These are phyloP conservation scores for Aspergillus quadrilineatus DNA, from an alignment of 2,329 filamentous ascomycete genomes.

Conservation along the genomic window DNA sequence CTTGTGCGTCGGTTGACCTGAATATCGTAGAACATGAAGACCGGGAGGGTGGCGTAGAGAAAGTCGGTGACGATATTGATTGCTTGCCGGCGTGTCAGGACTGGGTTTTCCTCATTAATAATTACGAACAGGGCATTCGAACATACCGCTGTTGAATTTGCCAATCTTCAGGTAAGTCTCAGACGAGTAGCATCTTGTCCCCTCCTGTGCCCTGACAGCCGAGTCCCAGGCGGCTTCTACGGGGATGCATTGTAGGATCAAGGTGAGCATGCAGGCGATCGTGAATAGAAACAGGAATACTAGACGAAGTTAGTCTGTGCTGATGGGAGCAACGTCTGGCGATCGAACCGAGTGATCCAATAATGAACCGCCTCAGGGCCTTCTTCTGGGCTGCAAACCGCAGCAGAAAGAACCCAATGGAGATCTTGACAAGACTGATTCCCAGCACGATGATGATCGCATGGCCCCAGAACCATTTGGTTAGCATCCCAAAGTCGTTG, in stretches of 20 bases:
- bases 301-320: background rate
- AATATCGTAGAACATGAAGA: constrained; percentile 39
- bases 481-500: background rate
- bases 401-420: constrained; percentile 44
- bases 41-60: constrained; percentile 41
- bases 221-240: constrained; percentile 49
- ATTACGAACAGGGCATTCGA: no score
- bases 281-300: constrained; percentile 22
- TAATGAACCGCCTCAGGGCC: constrained; percentile 39
- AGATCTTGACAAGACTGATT: constrained; percentile 46
- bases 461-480: constrained; percentile 7
- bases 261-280: constrained; percentile 32
- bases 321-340: background rate
- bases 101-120: no score
- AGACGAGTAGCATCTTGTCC: constrained; percentile 44
- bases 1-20: constrained; percentile 42
- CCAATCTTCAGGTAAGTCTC: constrained; percentile 43
- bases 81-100: constrained; percentile 7
- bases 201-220: constrained; percentile 21
- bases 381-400: constrained; percentile 40
- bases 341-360: constrained; percentile 35
- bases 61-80: constrained; percentile 45
- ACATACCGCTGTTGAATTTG: constrained; percentile 42
- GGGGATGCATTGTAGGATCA: constrained; percentile 52
- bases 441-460: constrained; percentile 29